Base-by-base conservation (phyloP, 148 eudicot genomes). In the Heliosperma pusillum region DNA sequence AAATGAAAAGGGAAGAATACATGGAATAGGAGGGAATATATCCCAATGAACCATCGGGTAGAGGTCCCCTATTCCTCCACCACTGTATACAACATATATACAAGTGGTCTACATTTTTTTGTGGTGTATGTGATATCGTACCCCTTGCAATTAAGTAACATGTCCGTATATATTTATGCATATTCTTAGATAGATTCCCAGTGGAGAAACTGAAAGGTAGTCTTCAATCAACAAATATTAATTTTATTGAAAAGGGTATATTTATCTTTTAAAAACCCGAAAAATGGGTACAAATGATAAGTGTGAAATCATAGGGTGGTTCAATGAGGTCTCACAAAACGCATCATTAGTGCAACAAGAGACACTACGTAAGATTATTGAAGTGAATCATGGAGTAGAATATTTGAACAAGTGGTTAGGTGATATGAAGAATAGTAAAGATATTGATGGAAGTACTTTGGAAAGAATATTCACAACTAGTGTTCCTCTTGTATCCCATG, bases 401-500 rank as follows among this genome's bases (percentile, higher is more conserved):
- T 91, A 91, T 44, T 75, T 89, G 12, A 75, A 74, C 55, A 85
- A 74, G 52, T 88, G 91, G 91, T 50, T 89, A 6, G 86, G 85
- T 20, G 81, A 66, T 7, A 61, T 74, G 4, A 47, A 55, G 6
- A 66, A 72, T 36, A 66, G 77, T 2, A 56, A 68, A 15, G 83
- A 82, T 3, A 40, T 87, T 76, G 89, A 87, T 1, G 70, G 56
- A 2, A 69, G 68, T 65, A 78, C 74, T 24, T 76, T 87, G 77
- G 90, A 87, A 66, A 72, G 81, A 12, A 72, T 85, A 0, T 91
- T 74, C 75, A 84, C 85, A 13, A 82, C 85, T n/a, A 16, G 73
- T 71, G 97, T 91, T 8, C 97, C 97, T 17, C 77, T 91, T 16
- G 80, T 70, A 7, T 75, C 80, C 76, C 97, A 91, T 85, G 87